These are phyloP conservation scores for Meripilus lineatus DNA, from an alignment of 1,284 basidiomycete genomes.

Conservation along the genomic window DNA sequence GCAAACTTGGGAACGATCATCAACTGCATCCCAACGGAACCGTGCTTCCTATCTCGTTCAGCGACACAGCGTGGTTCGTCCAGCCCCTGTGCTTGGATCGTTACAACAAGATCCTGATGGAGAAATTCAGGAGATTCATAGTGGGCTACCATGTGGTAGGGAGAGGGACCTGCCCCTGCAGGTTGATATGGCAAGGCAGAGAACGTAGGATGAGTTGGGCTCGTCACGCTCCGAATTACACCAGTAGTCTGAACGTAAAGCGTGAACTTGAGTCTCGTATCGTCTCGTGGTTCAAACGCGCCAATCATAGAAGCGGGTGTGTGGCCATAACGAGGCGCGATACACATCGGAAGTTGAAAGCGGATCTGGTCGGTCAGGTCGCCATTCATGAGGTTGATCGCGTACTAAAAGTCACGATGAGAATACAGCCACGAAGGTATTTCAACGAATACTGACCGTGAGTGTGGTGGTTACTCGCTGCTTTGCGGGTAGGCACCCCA, in stretches of 20 bases:
- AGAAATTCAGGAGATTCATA: conserved; percentile 9
- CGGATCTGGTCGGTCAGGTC: conserved; percentile 42
- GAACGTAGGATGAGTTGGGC: conserved; percentile 10
- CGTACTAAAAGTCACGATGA: conserved; percentile 22
- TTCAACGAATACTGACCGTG: conserved; percentile 36
- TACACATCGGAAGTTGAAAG: conserved; percentile 43
- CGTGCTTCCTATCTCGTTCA: conserved; percentile 31
- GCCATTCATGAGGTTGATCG: conserved; percentile 40
- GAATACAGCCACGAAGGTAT: too few relatives aligned
- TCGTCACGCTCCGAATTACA: conserved; percentile 4
- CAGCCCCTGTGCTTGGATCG: conserved; percentile 24
- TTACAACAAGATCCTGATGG: conserved; percentile 9
- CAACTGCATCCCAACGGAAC: conserved; percentile 46
- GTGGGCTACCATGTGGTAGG: neutral
- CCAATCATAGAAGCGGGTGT: conserved; percentile 31
- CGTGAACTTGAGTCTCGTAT: conserved; percentile 8
- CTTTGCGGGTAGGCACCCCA: conserved; percentile 43
- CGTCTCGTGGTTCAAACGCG: conserved; percentile 14
- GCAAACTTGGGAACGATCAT: conserved; percentile 46
- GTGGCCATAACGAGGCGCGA: conserved; percentile 48
- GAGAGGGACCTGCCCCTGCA: neutral
- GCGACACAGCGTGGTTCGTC: conserved; percentile 52
- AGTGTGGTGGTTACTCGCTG: conserved; percentile 36
- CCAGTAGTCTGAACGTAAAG: conserved; percentile 9
- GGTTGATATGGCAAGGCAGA: conserved; percentile 1